Conservation (phyloP, 148 eudicot species). For the Persicaria tinctoria region DNA sequence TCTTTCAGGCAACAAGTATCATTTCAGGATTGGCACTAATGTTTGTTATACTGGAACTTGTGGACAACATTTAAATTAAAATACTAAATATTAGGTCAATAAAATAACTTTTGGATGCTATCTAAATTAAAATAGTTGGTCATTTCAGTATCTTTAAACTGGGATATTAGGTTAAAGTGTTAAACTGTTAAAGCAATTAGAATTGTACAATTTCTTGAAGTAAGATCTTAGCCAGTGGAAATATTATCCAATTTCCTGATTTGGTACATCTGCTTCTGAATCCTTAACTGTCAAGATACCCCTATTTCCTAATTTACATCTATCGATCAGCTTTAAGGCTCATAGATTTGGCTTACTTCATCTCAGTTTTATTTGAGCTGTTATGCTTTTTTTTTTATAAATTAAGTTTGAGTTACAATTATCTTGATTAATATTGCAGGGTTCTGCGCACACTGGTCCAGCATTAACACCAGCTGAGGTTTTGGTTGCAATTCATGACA, state of each 20-base stretch:
- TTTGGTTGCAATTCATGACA: slow-evolving; percentile 94
- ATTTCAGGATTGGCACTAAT: neutral
- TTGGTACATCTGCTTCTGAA: neutral
- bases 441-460: slow-evolving; percentile 93
- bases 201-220: neutral
- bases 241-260: neutral
- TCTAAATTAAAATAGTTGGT: neutral
- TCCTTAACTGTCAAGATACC: no score
- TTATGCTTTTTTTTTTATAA: neutral
- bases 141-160: neutral
- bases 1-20: neutral
- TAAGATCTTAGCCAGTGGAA: neutral
- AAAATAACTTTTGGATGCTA: no score
- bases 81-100: no score
- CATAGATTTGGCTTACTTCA: neutral
- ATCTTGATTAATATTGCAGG: slow-evolving; percentile 33
- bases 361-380: neutral
- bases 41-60: neutral
- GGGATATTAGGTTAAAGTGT: neutral
- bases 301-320: no score
- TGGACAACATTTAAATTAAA: no score
- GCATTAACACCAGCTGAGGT: slow-evolving; percentile 98
- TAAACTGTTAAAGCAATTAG: neutral
- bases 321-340: neutral
- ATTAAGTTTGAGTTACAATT: neutral